These are phyloP conservation scores for Protomyces arabidopsidicola DNA, from an alignment of 1,139 yeast species.

Conservation along the genomic window DNA sequence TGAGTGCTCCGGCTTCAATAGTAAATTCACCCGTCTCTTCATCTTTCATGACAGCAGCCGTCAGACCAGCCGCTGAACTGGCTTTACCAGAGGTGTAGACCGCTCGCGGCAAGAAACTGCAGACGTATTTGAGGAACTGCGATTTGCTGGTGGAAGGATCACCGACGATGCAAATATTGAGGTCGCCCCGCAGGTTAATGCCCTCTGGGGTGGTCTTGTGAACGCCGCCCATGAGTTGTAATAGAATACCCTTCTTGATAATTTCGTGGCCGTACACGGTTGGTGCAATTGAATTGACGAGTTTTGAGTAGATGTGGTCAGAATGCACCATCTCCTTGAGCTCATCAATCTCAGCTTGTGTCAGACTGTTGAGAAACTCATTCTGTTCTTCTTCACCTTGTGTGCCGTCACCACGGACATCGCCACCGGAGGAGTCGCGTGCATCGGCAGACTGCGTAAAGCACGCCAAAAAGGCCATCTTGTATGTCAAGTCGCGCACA, in stretches of 20 bases:
- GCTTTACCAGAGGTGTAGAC: slow-evolving; percentile 98
- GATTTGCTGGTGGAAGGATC: slow-evolving; percentile 98
- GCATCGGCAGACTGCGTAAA: slow-evolving; percentile 55
- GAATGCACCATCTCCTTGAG: slow-evolving; percentile 88
- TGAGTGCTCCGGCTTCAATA: slow-evolving; percentile 97
- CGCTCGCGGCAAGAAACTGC: slow-evolving; percentile 87
- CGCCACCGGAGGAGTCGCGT: slow-evolving; percentile 38
- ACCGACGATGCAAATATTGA: slow-evolving; percentile 93
- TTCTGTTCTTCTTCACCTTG: slow-evolving; percentile 63
- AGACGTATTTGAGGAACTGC: slow-evolving; percentile 89
- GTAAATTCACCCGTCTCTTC: slow-evolving; percentile 98
- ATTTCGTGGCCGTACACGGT: slow-evolving; percentile 96
- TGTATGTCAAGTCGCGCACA: slow-evolving; percentile 88
- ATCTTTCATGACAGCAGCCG: slow-evolving; percentile 96
- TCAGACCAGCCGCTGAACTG: slow-evolving; percentile 96
- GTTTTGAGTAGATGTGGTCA: slow-evolving; percentile 74
- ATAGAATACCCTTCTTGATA: slow-evolving; percentile 81
- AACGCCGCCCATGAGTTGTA: slow-evolving; percentile 92
- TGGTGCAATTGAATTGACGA: slow-evolving; percentile 90
- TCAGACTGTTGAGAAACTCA: slow-evolving; percentile 68
- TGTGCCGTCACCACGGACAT: slow-evolving; percentile 47
- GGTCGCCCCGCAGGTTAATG: slow-evolving; percentile 92
- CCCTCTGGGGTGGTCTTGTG: slow-evolving; percentile 94
- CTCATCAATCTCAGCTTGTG: slow-evolving; percentile 78
- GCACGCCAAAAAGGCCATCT: slow-evolving; percentile 84